A percentile compares a stretch with the other conserved stretches of the same genome.
These are phyloP conservation scores for Aeminium ludgeri DNA, from an alignment of 495 filamentous ascomycete species.

Conservation along the genomic window DNA sequence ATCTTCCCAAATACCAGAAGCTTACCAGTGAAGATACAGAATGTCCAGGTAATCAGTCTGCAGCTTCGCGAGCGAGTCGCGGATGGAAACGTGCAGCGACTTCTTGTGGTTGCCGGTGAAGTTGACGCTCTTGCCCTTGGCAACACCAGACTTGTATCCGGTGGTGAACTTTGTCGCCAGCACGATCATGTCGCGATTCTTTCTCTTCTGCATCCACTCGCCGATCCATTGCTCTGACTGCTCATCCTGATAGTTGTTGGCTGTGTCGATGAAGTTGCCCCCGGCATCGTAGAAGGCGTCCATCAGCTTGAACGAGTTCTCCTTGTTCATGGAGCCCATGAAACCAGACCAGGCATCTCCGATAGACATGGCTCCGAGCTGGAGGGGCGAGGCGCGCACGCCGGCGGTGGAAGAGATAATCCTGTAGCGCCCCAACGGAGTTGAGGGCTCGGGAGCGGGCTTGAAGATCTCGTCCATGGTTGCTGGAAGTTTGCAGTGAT, in stretches of 20 bases:
- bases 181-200: constrained; percentile 44
- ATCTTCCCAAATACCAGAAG: not conserved
- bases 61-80: constrained; percentile 40
- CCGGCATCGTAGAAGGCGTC: constrained; percentile 47
- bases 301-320: constrained; percentile 44
- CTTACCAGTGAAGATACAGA: constrained; percentile 25
- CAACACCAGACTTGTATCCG: constrained; percentile 10
- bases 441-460: constrained; percentile 33
- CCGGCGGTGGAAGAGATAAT: constrained; percentile 42
- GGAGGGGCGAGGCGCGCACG: constrained; percentile 39
- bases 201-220: constrained; percentile 50
- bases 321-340: constrained; percentile 43
- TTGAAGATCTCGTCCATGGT: constrained; percentile 12
- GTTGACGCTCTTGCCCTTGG: constrained; percentile 25
- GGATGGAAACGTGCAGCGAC: constrained; percentile 37
- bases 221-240: constrained; percentile 59
- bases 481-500: not conserved
- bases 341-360: constrained; percentile 34
- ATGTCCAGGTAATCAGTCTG: constrained; percentile 50
- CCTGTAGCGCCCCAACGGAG: constrained; percentile 41
- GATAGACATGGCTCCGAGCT: constrained; percentile 46
- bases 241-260: constrained; percentile 42
- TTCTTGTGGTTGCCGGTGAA: constrained; percentile 38
- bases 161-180: constrained; percentile 54
- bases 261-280: constrained; percentile 67